phyloP scores from a whole-genome alignment of 2,329 filamentous ascomycete genomes.

The Talaromyces sp. region DNA sequence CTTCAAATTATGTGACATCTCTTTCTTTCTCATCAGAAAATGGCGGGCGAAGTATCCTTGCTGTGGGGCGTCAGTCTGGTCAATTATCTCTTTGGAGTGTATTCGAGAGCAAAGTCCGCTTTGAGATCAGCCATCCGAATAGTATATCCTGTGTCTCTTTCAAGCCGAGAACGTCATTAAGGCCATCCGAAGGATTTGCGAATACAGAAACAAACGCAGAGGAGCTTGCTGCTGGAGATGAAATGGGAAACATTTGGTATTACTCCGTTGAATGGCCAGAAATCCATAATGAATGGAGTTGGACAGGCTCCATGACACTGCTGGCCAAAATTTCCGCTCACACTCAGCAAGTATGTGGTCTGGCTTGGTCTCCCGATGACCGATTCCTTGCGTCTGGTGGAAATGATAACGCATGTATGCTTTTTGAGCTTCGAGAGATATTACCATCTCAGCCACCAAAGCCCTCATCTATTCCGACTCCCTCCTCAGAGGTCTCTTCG shows the following conservation, averaged over 20 bases:
- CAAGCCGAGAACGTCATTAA: constrained; percentile 63
- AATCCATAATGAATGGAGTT: constrained; percentile 63
- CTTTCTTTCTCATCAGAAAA: constrained; percentile 83
- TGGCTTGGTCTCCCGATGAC: constrained; percentile 83
- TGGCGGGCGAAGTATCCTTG: constrained; percentile 78
- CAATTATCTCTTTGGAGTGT: constrained; percentile 77
- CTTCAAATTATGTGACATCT: constrained; percentile 69
- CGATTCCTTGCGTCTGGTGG: constrained; percentile 81
- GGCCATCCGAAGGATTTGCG: constrained; percentile 52
- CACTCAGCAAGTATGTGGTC: constrained; percentile 85
- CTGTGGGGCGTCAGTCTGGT: constrained; percentile 79
- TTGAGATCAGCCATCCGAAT: constrained; percentile 71
- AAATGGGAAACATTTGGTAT: constrained; percentile 79
- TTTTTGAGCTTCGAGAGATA: constrained; percentile 72
- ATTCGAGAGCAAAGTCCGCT: constrained; percentile 65
- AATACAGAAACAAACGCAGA: constrained; percentile 67
- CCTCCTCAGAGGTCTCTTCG: constrained; percentile 10
- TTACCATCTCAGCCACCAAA: constrained; percentile 23
- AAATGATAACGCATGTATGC: constrained; percentile 86
- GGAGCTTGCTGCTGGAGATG: constrained; percentile 84
- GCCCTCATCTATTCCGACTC: constrained; percentile 10
- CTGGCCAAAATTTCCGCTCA: constrained; percentile 78
- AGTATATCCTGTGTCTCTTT: constrained; percentile 81
- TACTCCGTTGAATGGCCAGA: constrained; percentile 84
- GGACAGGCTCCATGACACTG: constrained; percentile 77